Evolutionary conservation across 1,284 basidiomycete species (phyloP).

Genomic region (Inonotus obliquus): DNA sequence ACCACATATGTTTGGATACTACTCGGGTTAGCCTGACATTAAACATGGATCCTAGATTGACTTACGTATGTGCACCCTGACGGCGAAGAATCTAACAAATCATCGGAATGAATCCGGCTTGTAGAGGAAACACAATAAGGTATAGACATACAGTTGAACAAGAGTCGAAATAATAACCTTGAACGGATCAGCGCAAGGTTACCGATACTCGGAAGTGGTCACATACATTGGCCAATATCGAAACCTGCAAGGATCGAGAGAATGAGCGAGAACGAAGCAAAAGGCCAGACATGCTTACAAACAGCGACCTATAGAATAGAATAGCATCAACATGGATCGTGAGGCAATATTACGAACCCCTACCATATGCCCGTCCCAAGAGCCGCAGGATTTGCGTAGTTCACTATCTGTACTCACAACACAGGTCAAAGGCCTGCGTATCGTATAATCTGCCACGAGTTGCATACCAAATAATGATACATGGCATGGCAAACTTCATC

Average conservation of each 20-base stretch:
- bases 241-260: neutral
- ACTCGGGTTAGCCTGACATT: neutral
- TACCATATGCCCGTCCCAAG: slow-evolving; percentile 10
- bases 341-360: neutral
- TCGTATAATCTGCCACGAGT: neutral
- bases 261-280: neutral
- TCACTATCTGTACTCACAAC: neutral
- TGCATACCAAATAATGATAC: slow-evolving; percentile 8
- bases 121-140: neutral
- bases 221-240: slow-evolving; percentile 12
- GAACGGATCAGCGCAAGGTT: neutral
- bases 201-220: neutral
- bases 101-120: neutral
- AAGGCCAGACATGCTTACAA: neutral
- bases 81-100: slow-evolving; percentile 7
- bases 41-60: neutral
- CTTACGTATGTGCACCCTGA: slow-evolving; percentile 13
- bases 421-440: neutral
- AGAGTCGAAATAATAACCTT: slow-evolving; percentile 10
- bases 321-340: neutral
- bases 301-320: slow-evolving; percentile 7
- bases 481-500: slow-evolving; percentile 7
- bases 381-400: slow-evolving; percentile 8
- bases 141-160: slow-evolving; percentile 11
- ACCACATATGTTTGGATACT: slow-evolving; percentile 10